These are phyloP conservation scores for Malassezia slooffiae DNA, from an alignment of 1,284 basidiomycete species.

Conservation along the genomic window DNA sequence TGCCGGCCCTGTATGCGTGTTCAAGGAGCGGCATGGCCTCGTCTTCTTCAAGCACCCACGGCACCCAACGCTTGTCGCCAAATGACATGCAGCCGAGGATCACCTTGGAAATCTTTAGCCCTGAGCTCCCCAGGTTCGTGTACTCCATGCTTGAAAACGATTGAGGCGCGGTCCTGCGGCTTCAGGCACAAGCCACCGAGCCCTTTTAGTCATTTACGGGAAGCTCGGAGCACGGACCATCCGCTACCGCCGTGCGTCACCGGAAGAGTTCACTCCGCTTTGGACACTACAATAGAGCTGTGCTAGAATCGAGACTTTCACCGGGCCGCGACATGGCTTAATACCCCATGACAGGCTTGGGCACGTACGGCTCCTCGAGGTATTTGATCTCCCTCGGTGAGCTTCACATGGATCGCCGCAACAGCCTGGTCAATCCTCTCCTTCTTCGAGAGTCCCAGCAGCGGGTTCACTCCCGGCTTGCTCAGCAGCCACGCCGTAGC, in stretches of 20 bases:
- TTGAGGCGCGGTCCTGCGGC: no score
- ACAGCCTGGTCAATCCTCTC: constrained; percentile 13
- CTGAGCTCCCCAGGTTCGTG: constrained; percentile 6
- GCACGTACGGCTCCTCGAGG: constrained; percentile 9
- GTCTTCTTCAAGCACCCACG: constrained; percentile 56
- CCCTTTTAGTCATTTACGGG: no score
- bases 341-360: constrained; percentile 8
- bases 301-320: no score
- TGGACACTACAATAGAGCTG: no score
- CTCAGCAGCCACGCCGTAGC: constrained; percentile 45
- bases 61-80: constrained; percentile 48
- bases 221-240: no score
- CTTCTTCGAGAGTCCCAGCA: constrained; percentile 8
- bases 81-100: constrained; percentile 53
- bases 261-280: no score
- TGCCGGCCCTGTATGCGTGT: constrained; percentile 49
- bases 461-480: constrained; percentile 7
- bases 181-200: no score
- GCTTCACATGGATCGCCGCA: constrained; percentile 2
- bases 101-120: constrained; percentile 48
- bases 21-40: constrained; percentile 33
- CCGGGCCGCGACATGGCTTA: no score
- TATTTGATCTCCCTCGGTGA: constrained; percentile 2
- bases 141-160: no score
- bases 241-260: no score